Evolutionary conservation across 805 yeast genomes (phyloP).

Genomic region (Barnettozyma californica): DNA sequence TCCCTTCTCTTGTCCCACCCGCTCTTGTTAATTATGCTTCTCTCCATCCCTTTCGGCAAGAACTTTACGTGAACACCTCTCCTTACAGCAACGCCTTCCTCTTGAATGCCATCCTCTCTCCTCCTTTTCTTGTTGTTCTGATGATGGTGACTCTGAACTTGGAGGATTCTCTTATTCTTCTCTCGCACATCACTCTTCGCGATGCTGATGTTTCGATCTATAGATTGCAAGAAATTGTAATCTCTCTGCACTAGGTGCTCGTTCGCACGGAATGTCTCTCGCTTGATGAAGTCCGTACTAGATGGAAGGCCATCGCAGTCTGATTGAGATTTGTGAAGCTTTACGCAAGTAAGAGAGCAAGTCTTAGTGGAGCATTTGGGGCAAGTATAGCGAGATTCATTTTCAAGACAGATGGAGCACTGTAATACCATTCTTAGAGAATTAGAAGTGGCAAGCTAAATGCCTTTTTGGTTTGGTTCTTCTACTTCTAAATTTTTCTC

Average conservation of each 20-base stretch:
- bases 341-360: constrained; percentile 70
- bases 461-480: background rate
- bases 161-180: constrained; percentile 40
- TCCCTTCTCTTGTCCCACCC: constrained; percentile 62
- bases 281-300: constrained; percentile 50
- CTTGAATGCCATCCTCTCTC: background rate
- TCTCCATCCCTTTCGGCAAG: constrained; percentile 70
- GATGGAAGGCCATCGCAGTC: constrained; percentile 67
- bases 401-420: constrained; percentile 43
- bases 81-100: constrained; percentile 30
- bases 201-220: constrained; percentile 57
- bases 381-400: constrained; percentile 61
- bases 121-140: constrained; percentile 16
- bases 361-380: constrained; percentile 69
- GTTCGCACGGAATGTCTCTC: constrained; percentile 38
- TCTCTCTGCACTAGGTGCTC: constrained; percentile 58
- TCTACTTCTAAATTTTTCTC: background rate
- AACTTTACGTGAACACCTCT: constrained; percentile 63
- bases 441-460: background rate
- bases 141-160: constrained; percentile 5
- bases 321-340: constrained; percentile 55
- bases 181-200: constrained; percentile 46
- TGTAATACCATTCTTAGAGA: background rate
- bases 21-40: constrained; percentile 58
- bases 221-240: constrained; percentile 61